These are phyloP conservation scores for Musa acuminata DNA, from an alignment of 176 grass and related monocot genomes.

Conservation along the genomic window DNA sequence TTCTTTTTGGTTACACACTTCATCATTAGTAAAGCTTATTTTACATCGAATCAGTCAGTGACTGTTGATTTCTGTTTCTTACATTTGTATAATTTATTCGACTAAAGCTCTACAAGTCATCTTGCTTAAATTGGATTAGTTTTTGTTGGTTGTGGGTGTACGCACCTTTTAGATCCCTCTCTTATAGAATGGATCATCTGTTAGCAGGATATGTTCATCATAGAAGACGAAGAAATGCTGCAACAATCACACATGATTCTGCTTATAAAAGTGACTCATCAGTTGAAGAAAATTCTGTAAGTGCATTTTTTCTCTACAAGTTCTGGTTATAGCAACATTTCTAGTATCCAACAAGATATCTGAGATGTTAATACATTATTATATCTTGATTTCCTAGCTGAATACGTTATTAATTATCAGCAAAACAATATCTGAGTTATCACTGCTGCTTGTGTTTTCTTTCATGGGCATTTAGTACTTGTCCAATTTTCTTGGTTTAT, in stretches of 20 bases:
- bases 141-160: neutral
- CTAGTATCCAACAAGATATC: neutral
- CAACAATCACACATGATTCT: slow-evolving; percentile 4
- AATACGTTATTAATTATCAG: too few species aligned
- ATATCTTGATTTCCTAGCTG: too few species aligned
- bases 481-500: neutral
- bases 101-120: neutral
- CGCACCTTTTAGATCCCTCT: neutral
- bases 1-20: too few species aligned
- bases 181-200: neutral
- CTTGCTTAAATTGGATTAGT: neutral
- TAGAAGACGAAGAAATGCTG: neutral
- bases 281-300: slow-evolving; percentile 15
- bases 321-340: neutral
- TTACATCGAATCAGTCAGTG: too few species aligned
- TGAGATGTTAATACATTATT: too few species aligned
- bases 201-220: slow-evolving; percentile 11
- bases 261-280: slow-evolving; percentile 1
- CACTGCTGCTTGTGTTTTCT: neutral
- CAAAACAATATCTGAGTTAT: too few species aligned
- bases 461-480: neutral
- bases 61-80: neutral
- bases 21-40: too few species aligned
- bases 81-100: neutral
- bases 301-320: neutral